phyloP scores from a whole-genome alignment of 306 rosid genomes.

The Parietaria judaica region DNA sequence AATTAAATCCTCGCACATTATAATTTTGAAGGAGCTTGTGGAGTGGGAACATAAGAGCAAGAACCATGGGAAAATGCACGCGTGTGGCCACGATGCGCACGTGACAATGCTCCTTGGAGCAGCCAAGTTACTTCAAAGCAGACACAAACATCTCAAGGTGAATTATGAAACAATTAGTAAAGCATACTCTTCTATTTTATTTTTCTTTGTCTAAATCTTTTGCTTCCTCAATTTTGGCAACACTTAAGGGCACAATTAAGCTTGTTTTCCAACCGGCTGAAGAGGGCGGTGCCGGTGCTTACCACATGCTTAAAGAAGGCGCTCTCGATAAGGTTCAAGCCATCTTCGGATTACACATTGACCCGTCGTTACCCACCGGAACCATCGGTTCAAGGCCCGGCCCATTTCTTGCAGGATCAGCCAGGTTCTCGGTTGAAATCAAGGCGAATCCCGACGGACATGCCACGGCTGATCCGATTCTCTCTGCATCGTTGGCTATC shows the following conservation, averaged over 20 bases:
- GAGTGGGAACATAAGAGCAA: conserved; percentile 49
- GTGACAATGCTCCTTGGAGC: conserved; percentile 54
- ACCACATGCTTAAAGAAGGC: conserved; percentile 33
- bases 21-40: conserved; percentile 32
- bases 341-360: conserved; percentile 33
- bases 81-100: conserved; percentile 47
- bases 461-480: conserved; percentile 30
- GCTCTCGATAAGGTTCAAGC: conserved; percentile 26
- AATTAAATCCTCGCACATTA: no score
- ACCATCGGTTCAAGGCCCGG: conserved; percentile 35
- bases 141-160: conserved; percentile 15
- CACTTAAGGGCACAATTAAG: conserved; percentile 33
- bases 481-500: conserved; percentile 27
- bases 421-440: conserved; percentile 31
- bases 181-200: neutral
- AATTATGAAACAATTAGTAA: neutral
- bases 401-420: conserved; percentile 32
- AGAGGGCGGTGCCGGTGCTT: conserved; percentile 43
- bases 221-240: neutral
- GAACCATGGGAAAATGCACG: conserved; percentile 44
- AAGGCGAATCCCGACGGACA: conserved; percentile 33
- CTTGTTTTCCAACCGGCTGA: conserved; percentile 43
- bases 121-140: conserved; percentile 37
- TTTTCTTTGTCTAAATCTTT: neutral
- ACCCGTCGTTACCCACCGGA: conserved; percentile 29